Conservation (phyloP, 306 rosid genomes). For the Cucurbita moschata region DNA sequence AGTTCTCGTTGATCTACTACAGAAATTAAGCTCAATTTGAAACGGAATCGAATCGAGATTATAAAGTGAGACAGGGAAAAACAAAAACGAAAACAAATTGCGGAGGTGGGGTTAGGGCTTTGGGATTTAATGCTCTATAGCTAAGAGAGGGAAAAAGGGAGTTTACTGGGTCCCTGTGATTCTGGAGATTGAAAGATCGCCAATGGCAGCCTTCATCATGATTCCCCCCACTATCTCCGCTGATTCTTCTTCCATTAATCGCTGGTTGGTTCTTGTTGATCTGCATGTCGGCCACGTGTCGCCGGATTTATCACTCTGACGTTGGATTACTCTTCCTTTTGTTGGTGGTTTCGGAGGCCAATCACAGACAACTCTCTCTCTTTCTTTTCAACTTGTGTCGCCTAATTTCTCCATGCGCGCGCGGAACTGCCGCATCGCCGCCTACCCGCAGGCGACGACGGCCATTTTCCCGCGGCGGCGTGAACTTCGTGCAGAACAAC, state of each 20-base stretch:
- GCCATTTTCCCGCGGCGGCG: not conserved
- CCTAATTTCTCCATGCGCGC: not conserved
- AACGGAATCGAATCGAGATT: not conserved
- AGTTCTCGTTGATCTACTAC: not conserved
- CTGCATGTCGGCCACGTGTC: conserved; percentile 76
- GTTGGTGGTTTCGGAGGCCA: conserved; percentile 50
- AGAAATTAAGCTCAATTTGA: not conserved
- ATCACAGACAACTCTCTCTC: conserved; percentile 25
- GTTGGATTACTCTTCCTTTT: conserved; percentile 24
- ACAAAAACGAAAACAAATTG: not conserved
- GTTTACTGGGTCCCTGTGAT: not conserved
- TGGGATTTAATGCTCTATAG: conserved; percentile 2
- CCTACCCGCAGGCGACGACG: not conserved
- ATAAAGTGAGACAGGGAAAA: not conserved
- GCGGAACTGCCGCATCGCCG: not conserved
- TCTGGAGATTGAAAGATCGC: conserved; percentile 6
- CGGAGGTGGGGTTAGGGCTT: not conserved
- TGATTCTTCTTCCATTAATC: conserved; percentile 18
- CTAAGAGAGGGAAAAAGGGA: conserved; percentile 4
- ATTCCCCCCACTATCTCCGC: conserved; percentile 35
- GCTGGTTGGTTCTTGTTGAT: conserved; percentile 7
- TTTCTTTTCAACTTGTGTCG: conserved; percentile 1
- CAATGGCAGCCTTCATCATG: conserved; percentile 32
- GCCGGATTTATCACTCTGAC: conserved; percentile 25
- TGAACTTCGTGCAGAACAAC: not conserved